Evolutionary conservation across 352 stramenopile species (phyloP).

Genomic region (Phytophthora pini): DNA sequence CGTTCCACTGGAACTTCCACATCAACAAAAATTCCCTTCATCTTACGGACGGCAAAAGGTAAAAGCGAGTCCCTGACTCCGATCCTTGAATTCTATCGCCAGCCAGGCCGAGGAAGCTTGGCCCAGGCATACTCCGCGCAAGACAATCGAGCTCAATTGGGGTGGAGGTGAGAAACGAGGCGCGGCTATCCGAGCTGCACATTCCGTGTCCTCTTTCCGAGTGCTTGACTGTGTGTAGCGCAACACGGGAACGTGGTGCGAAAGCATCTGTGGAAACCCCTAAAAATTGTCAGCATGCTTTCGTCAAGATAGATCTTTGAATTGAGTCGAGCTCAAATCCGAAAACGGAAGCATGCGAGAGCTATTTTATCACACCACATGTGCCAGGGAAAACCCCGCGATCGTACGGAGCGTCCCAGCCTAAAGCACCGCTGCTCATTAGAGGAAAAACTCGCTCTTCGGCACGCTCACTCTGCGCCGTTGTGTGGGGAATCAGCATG

Average conservation of each 20-base stretch:
- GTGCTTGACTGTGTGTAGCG: conserved; percentile 19
- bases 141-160: conserved; percentile 8
- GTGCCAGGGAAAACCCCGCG: conserved; percentile 27
- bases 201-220: conserved; percentile 32
- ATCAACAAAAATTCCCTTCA: neutral
- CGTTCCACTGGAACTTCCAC: neutral
- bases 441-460: conserved; percentile 35
- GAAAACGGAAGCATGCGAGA: conserved; percentile 22
- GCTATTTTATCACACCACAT: conserved; percentile 28
- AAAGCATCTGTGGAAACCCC: conserved; percentile 22
- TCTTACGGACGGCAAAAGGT: conserved; percentile 30
- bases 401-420: conserved; percentile 22
- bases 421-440: conserved; percentile 26
- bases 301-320: conserved; percentile 10
- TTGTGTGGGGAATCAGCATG: conserved; percentile 15
- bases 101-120: neutral
- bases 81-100: conserved; percentile 31
- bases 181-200: conserved; percentile 31
- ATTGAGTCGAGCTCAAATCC: conserved; percentile 22
- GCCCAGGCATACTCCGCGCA: conserved; percentile 1
- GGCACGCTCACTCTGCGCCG: conserved; percentile 1
- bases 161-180: conserved; percentile 24
- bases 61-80: conserved; percentile 22
- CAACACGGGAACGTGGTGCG: conserved; percentile 21
- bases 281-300: conserved; percentile 26